phyloP scores from a whole-genome alignment of 805 yeast species.

The Candida corydali region DNA sequence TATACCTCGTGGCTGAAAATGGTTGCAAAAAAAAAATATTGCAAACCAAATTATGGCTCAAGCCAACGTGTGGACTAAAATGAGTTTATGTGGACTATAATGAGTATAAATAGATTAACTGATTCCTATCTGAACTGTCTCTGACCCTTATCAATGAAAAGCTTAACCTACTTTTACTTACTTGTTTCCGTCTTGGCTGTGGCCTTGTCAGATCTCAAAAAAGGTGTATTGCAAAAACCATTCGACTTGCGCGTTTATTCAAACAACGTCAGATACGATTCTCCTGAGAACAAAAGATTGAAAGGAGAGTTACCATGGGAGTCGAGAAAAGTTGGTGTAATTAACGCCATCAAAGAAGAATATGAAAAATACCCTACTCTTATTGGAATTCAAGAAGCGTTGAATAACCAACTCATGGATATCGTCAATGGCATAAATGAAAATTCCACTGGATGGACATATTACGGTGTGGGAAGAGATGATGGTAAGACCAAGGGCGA shows the following conservation, averaged over 20 bases:
- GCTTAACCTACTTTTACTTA: not conserved
- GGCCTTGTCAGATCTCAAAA: not conserved
- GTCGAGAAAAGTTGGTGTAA: constrained; percentile 19
- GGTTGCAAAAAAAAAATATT: not conserved
- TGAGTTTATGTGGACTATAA: no score
- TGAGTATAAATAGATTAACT: no score
- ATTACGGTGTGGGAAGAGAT: constrained; percentile 28
- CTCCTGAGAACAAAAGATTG: not conserved
- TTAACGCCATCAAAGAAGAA: constrained; percentile 11
- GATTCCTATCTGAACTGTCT: no score
- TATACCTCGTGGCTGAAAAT: constrained; percentile 1
- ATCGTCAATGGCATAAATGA: constrained; percentile 20
- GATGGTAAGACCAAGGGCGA: constrained; percentile 27
- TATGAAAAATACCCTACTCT: constrained; percentile 27
- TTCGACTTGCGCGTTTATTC: constrained; percentile 4
- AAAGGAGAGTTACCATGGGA: constrained; percentile 7
- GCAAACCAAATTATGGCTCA: not conserved
- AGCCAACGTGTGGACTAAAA: not conserved
- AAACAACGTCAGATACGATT: constrained; percentile 5
- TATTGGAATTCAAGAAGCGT: constrained; percentile 38
- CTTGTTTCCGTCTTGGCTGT: not conserved
- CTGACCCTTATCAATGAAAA: not conserved
- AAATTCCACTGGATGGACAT: constrained; percentile 16
- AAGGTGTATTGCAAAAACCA: not conserved
- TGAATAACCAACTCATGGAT: constrained; percentile 32